phyloP scores from a whole-genome alignment of 176 grass and related monocot genomes.

The Musa beccarii region DNA sequence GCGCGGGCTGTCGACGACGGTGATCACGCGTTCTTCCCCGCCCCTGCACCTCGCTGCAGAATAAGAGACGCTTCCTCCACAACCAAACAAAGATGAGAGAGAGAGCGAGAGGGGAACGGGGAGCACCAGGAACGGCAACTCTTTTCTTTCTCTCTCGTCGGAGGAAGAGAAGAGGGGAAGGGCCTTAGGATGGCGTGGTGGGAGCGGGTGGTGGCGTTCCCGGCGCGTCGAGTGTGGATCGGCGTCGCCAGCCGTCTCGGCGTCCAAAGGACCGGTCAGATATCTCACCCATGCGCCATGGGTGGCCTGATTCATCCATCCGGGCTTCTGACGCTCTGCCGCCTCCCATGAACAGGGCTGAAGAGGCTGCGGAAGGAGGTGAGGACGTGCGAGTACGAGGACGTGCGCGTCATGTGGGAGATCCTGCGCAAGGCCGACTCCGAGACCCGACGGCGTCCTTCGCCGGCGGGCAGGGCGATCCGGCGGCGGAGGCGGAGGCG shows the following conservation, averaged over 20 bases:
- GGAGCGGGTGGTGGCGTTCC: background rate
- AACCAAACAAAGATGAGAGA: no score
- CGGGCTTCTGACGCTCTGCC: no score
- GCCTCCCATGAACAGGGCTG: background rate
- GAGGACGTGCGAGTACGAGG: background rate
- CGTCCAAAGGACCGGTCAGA: background rate
- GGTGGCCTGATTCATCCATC: no score
- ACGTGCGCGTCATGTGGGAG: background rate
- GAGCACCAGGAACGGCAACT: no score
- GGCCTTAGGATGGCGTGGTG: background rate
- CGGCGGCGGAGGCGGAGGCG: no score
- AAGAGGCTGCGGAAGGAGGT: background rate
- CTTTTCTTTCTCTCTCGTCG: no score
- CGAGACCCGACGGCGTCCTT: background rate
- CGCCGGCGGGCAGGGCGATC: background rate
- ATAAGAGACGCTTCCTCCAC: no score
- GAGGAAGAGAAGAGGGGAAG: no score
- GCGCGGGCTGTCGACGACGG: no score
- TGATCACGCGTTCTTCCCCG: no score
- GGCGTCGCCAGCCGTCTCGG: background rate
- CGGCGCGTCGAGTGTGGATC: background rate
- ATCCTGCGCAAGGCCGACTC: background rate
- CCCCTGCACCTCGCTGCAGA: no score
- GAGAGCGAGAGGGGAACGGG: no score
- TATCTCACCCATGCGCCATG: background rate